Evolutionary conservation across 2,329 filamentous ascomycete species (phyloP).

Genomic region (Ophiostoma montium): DNA sequence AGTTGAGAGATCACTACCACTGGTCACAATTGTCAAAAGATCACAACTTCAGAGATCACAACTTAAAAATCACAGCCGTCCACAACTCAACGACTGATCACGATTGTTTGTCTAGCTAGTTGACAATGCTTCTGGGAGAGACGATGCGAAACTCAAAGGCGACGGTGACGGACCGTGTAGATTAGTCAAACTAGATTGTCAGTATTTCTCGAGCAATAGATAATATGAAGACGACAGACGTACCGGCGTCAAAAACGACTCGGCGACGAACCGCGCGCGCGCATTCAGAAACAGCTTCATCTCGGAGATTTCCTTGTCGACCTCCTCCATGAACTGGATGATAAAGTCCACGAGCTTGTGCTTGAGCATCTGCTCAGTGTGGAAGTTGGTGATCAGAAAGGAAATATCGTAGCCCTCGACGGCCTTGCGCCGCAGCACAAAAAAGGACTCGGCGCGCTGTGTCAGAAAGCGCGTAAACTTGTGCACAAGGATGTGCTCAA

Average conservation of each 20-base stretch:
- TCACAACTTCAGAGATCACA: too few relatives aligned
- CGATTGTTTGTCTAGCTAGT: too few relatives aligned
- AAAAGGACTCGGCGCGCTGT: slow-evolving; percentile 91
- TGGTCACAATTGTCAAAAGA: too few relatives aligned
- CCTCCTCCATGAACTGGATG: slow-evolving; percentile 99
- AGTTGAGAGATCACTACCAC: too few relatives aligned
- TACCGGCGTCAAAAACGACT: slow-evolving; percentile 85
- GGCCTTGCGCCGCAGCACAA: slow-evolving; percentile 87
- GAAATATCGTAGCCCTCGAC: slow-evolving; percentile 99
- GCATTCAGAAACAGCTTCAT: slow-evolving; percentile 99
- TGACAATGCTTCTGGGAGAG: too few relatives aligned
- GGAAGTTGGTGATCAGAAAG: slow-evolving; percentile 96
- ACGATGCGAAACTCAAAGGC: too few relatives aligned
- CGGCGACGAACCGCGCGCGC: slow-evolving; percentile 89
- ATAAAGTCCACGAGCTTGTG: slow-evolving; percentile 99
- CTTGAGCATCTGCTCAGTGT: slow-evolving; percentile 97
- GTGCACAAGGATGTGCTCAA: slow-evolving; percentile 93
- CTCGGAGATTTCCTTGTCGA: slow-evolving; percentile 99
- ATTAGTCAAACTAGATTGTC: slow-evolving; percentile 3
- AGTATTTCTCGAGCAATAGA: too few relatives aligned
- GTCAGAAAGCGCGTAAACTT: slow-evolving; percentile 97
- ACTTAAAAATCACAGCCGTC: too few relatives aligned
- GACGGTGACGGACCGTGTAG: neutral
- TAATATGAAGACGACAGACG: neutral
- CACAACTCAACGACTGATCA: too few relatives aligned